Conservation (phyloP, 371 early-diverging fungal species). For the Dinochytrium kinnereticum region DNA sequence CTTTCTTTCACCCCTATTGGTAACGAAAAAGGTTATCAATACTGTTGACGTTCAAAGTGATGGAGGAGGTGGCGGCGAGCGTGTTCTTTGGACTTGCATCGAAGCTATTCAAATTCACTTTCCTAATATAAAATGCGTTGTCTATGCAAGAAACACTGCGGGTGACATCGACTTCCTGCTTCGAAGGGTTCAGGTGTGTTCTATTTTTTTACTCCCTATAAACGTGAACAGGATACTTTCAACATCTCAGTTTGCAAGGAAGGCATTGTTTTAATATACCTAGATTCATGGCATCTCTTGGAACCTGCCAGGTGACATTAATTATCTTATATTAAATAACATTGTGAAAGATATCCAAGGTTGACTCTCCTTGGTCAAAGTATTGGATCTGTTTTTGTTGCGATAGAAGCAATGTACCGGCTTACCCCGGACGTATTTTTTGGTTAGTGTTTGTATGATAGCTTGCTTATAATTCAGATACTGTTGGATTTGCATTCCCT, state of each 20-base stretch:
- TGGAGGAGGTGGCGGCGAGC: constrained; percentile 97
- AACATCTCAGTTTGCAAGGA: constrained; percentile 50
- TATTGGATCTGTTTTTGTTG: constrained; percentile 78
- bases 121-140: constrained; percentile 65
- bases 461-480: constrained; percentile 61
- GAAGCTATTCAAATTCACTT: constrained; percentile 72
- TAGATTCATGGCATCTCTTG: constrained; percentile 68
- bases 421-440: constrained; percentile 84
- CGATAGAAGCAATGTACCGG: constrained; percentile 72
- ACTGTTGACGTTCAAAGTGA: too few relatives aligned
- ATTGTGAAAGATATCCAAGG: constrained; percentile 69
- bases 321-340: neutral
- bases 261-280: constrained; percentile 63
- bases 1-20: too few relatives aligned
- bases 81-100: constrained; percentile 92
- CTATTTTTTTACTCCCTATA: neutral
- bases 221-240: constrained; percentile 62
- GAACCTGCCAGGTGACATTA: constrained; percentile 71
- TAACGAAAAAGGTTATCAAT: too few relatives aligned
- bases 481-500: constrained; percentile 94
- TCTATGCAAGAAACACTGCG: constrained; percentile 80
- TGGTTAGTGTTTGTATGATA: constrained; percentile 54
- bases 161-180: constrained; percentile 62
- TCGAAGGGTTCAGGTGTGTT: constrained; percentile 61
- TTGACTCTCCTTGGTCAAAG: constrained; percentile 88